Evolutionary conservation across 257 asterid species (phyloP), one percentile per base, ranked within the genome.

Genomic region (Penstemon eatonii): DNA sequence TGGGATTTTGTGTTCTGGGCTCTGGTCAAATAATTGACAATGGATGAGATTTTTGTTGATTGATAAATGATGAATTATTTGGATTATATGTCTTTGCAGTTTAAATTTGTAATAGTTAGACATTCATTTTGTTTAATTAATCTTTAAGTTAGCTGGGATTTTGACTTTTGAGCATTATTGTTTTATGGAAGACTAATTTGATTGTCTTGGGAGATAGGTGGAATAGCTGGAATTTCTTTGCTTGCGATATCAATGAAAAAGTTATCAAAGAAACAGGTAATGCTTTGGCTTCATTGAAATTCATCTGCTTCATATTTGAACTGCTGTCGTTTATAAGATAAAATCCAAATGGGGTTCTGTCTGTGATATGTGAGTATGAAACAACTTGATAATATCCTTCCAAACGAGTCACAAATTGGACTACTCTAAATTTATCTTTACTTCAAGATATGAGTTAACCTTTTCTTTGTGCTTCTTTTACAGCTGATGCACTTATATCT

Each of bases 191-290:
- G 65, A 45, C 42, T 55, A 11, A n/a, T 72, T 46, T 25, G 33
- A 36, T 59, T 50, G 36, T 47, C 36, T 56, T 71, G 9, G 72
- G 72, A 65, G 65, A 60, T 86, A 92, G 98, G 68, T 92, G 98
- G 98, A 89, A 83, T 69, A 87, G 89, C 86, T 94, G 99, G 99
- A 94, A 91, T 75, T 89, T 81, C 76, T 94, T 91, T 73, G 96
- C 91, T 25, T 94, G 99, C 74, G 74, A 91, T 73, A 94, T 94
- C 80, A 80, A 76, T 71, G 99, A 94, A 77, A 75, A 72, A n/a
- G 85, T 91, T 45, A 87, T 94, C 83, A 91, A 62, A 78, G 99
- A 89, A 86, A 94, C 96, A 75, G 99, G 99, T 94, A 81, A 51
- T 65, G 43, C 56, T 69, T 65, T 54, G 38, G 33, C 33, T 25